Evolutionary conservation across 331 rosid genomes (phyloP).

Genomic region (Arachis monticola): DNA sequence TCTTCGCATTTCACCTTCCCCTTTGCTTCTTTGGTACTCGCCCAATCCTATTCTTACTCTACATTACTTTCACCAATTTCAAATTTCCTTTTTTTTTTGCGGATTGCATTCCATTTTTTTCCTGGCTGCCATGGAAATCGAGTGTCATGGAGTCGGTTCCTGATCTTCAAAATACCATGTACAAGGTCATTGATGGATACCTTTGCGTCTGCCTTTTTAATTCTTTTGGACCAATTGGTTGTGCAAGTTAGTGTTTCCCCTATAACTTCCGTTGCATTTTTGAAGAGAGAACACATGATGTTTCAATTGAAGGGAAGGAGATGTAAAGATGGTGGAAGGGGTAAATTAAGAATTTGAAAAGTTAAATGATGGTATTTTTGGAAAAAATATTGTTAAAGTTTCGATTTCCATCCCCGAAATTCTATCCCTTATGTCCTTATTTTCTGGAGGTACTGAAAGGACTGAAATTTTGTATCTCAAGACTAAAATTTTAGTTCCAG

Average conservation of each 20-base stretch:
- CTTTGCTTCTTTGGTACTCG: conserved; percentile 56
- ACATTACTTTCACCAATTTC: conserved; percentile 23
- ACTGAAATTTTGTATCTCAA: too few species aligned
- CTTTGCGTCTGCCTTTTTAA: conserved; percentile 84
- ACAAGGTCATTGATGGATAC: conserved; percentile 62
- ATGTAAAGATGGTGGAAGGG: too few species aligned
- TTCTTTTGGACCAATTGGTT: conserved; percentile 85
- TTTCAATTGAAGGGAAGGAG: too few species aligned
- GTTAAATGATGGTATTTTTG: too few species aligned
- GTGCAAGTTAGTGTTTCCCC: conserved; percentile 69
- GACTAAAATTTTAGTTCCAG: too few species aligned
- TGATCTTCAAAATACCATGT: conserved; percentile 89
- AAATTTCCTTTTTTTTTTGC: conserved; percentile 7
- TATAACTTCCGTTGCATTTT: background rate
- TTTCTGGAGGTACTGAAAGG: too few species aligned
- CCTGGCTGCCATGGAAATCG: conserved; percentile 44
- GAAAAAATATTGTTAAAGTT: too few species aligned
- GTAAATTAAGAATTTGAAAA: too few species aligned
- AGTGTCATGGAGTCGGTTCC: conserved; percentile 85
- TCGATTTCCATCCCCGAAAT: too few species aligned
- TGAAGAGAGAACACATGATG: background rate
- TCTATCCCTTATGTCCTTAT: too few species aligned
- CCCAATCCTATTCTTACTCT: conserved; percentile 9
- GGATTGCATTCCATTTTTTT: conserved; percentile 14
- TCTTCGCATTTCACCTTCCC: conserved; percentile 48